Base-by-base conservation (phyloP, 495 filamentous ascomycete species). In the Daldinia bambusicola region DNA sequence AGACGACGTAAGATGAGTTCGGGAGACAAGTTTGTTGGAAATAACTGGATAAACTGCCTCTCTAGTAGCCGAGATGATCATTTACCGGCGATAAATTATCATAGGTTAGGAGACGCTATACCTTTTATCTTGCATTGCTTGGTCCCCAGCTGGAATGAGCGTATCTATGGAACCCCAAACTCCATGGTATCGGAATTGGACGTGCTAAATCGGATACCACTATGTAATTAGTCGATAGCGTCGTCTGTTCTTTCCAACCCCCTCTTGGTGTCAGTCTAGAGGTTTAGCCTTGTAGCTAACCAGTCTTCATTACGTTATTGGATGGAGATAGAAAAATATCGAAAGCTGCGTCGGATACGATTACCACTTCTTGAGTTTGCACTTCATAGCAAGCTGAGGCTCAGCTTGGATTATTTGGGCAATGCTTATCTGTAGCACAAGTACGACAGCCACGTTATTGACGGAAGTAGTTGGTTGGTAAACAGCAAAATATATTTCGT, bases 11-110 rank as follows among this genome's bases (percentile, higher is more conserved):
- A 64, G 70, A 68, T 65, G 63, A 68, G 60, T 68, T 68, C 55
- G 51, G 51, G 51, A 61, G 26, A 61, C 50, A 31, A 34, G 53
- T 60, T 53, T 18, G 59, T 20, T 61, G 36, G 26, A 72, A 50
- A 51, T 68, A 45, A 65, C 65, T 72, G 70, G 70, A 68, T 68
- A 72, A 72, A n/a, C n/a, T n/a, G n/a, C n/a, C n/a, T n/a, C n/a
- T n/a, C n/a, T n/a, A 64, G 61, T 40, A 69, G 61, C 64, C 64
- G 61, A 62, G 66, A 52, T 45, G 51, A 62, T 34, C 20, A 68
- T 72, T 69, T 69, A 61, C 70, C 70, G 70, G 43, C 57, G 66
- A 56, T 50, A 66, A 66, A 69, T 66, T 55, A 66, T 64, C 26
- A 61, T 38, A 43, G 45, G 55, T 64, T 72, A 34, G 36, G 31